phyloP scores from a whole-genome alignment of 2,329 filamentous ascomycete species.

The Aphanoascus verrucosus region DNA sequence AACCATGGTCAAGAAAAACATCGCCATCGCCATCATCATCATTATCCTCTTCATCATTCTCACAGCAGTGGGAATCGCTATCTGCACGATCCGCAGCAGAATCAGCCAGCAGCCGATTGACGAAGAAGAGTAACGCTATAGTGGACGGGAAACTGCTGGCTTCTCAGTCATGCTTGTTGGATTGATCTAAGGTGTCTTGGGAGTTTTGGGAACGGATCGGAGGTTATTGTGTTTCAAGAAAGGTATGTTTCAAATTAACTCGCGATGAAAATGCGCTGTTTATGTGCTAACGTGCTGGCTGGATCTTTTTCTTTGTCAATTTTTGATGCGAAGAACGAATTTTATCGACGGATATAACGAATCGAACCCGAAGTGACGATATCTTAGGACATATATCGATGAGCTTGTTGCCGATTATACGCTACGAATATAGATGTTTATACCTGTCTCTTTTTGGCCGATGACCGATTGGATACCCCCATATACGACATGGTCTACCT shows the following conservation, averaged over 20 bases:
- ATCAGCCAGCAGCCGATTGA: constrained; percentile 7
- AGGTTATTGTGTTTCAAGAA: too few relatives aligned
- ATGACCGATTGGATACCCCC: constrained; percentile 1
- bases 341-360: neutral
- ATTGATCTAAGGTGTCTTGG: too few relatives aligned
- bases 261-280: too few relatives aligned
- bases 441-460: neutral
- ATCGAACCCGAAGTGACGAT: neutral
- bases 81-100: constrained; percentile 26
- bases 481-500: neutral
- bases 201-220: too few relatives aligned
- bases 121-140: neutral
- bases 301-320: too few relatives aligned
- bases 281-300: too few relatives aligned
- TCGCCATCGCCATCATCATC: constrained; percentile 42
- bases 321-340: too few relatives aligned
- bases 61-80: constrained; percentile 31
- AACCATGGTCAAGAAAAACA: constrained; percentile 37
- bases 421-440: neutral
- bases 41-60: constrained; percentile 41
- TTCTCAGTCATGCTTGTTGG: too few relatives aligned
- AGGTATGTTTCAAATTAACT: too few relatives aligned
- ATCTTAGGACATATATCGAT: neutral
- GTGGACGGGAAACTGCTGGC: too few relatives aligned
- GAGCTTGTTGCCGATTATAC: neutral